Base-by-base conservation (phyloP, 768 basidiomycete genomes). In the Rhizopogon sp. region DNA sequence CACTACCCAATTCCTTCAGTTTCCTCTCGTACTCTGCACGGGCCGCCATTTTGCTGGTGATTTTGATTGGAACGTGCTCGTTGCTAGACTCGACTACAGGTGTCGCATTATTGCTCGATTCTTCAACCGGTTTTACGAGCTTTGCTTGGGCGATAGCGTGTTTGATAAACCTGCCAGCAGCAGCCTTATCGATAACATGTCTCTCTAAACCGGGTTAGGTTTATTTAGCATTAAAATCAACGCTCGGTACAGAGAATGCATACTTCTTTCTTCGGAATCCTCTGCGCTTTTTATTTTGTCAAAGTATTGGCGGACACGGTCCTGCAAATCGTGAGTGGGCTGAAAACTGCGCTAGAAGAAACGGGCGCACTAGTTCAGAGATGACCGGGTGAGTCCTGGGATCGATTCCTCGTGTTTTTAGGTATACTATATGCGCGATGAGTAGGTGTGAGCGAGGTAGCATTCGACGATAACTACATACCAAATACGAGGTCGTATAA, bases 401-500 rank as follows among this genome's bases (percentile, higher is more conserved):
- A 64, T 93, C 89, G 31, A 92, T 76, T 5, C 91, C 91, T 57
- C 79, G 78, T 29, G 87, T 78, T 71, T 88, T 92, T 41, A 94
- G 76, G 67, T 93, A 93, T 41, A 92, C 91, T 93, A 50, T 14
- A 16, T 43, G 17, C 17, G 25, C 2, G 43, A 43, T 47, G 3
- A 55, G 22, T 37, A 54, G 3, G 40, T 35, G 16, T 16, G 29
- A 20, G 33, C 14, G 14, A 3, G 28, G 1, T 11, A 33, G 4
- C 25, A n/a, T 25, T 22, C 17, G 14, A 31, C 29, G 13, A 16
- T 41, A 5, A 44, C 39, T 5, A 74, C 85, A 59, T 58, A 92
- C 92, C 85, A 71, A 91, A 92, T n/a, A 92, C 73, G 9, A 94
- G 78, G 68, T 93, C 90, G 64, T 93, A 90, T 3, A 88, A 77